phyloP scores from a whole-genome alignment of 345 rosid species.

The Citrus australasica region DNA sequence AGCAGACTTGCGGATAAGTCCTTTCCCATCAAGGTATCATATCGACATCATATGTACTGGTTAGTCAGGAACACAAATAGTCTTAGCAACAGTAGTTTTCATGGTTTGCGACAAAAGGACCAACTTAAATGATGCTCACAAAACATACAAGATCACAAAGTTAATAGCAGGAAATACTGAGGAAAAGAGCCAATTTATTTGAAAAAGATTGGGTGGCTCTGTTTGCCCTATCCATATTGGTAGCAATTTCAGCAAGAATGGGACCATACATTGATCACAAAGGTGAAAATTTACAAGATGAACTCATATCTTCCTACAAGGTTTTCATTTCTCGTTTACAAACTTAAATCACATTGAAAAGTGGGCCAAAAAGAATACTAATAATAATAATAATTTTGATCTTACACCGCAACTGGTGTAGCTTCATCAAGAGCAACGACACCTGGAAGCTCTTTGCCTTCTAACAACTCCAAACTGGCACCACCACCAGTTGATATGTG shows the following conservation, averaged over 20 bases:
- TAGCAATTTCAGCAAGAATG: conserved; percentile 7
- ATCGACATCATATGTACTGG: not conserved
- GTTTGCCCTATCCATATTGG: not conserved
- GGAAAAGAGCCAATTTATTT: conserved; percentile 13
- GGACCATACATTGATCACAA: conserved; percentile 2
- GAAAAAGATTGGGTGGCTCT: not conserved
- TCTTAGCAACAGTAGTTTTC: not conserved
- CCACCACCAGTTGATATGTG: conserved; percentile 95
- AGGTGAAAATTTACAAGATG: conserved; percentile 21
- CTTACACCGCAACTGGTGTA: conserved; percentile 41
- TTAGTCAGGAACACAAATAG: not conserved
- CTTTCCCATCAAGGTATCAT: conserved; percentile 6
- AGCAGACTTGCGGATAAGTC: not conserved
- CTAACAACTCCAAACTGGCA: conserved; percentile 87
- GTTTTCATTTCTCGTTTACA: conserved; percentile 20
- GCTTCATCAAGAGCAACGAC: conserved; percentile 83
- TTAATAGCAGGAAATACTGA: not conserved
- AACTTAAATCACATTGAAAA: not conserved
- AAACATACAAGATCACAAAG: not conserved
- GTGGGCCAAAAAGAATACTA: not conserved
- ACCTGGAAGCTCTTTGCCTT: conserved; percentile 84
- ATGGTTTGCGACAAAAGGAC: not conserved
- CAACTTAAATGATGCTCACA: not conserved
- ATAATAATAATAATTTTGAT: not conserved
- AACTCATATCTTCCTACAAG: conserved; percentile 17